These are phyloP conservation scores for Panus rudis DNA, from an alignment of 768 basidiomycete species.

Conservation along the genomic window DNA sequence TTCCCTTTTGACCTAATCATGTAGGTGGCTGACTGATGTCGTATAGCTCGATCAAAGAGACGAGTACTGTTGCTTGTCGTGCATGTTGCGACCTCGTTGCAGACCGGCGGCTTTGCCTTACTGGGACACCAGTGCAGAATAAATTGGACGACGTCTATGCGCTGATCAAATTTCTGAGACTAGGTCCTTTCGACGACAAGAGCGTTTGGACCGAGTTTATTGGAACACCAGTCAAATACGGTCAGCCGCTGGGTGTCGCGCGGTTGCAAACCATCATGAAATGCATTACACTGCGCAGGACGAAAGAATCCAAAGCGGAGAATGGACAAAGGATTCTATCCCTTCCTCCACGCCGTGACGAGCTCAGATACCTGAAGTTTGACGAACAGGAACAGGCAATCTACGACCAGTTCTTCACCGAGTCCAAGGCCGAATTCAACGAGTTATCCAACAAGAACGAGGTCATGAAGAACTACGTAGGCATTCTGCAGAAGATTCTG, in stretches of 20 bases:
- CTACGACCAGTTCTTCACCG: conserved; percentile 83
- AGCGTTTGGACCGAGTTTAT: conserved; percentile 90
- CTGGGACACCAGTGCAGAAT: conserved; percentile 99
- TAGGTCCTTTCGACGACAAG: conserved; percentile 91
- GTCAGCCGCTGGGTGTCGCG: conserved; percentile 81
- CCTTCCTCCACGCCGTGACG: conserved; percentile 86
- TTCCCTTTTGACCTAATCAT: conserved; percentile 14
- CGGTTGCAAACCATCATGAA: conserved; percentile 97
- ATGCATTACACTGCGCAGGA: conserved; percentile 91
- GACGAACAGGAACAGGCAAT: conserved; percentile 74
- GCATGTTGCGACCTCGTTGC: conserved; percentile 94
- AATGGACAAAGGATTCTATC: conserved; percentile 83
- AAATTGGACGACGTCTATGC: conserved; percentile 98
- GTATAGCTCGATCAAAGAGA: conserved; percentile 90
- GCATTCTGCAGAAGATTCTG: conserved; percentile 93
- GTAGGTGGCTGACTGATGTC: conserved; percentile 2
- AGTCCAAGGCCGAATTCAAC: conserved; percentile 88
- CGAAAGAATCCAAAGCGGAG: conserved; percentile 79
- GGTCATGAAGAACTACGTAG: conserved; percentile 97
- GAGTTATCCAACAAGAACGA: conserved; percentile 83
- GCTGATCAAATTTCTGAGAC: conserved; percentile 89
- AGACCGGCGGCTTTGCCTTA: conserved; percentile 87
- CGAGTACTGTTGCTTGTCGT: conserved; percentile 86
- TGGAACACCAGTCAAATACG: conserved; percentile 87
- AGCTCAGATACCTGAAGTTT: conserved; percentile 80